phyloP scores from a whole-genome alignment of 495 filamentous ascomycete genomes.

The Clavariopsis aquatica region DNA sequence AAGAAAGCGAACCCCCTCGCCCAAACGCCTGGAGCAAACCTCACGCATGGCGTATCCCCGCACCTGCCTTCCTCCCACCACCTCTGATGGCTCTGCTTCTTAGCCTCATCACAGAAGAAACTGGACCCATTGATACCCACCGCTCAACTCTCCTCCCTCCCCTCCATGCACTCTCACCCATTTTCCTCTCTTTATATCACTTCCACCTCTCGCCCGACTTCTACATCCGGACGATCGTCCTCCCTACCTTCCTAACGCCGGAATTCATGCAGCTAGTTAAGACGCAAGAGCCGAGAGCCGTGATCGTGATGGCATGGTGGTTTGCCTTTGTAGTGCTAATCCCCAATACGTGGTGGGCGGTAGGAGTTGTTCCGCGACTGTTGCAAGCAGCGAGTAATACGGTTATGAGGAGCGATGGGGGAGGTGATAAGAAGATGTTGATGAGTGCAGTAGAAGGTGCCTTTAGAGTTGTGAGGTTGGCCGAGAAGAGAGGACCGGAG shows the following conservation, averaged over 20 bases:
- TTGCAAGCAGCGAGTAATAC: constrained; percentile 24
- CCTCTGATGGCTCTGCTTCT: constrained; percentile 18
- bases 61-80: constrained; percentile 32
- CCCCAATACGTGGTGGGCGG: constrained; percentile 21
- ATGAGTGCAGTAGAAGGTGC: constrained; percentile 31
- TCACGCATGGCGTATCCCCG: constrained; percentile 6
- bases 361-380: not conserved
- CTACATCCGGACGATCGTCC: constrained; percentile 25
- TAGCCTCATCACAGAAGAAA: not conserved
- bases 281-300: constrained; percentile 17
- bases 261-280: constrained; percentile 13
- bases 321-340: constrained; percentile 23
- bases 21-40: not conserved
- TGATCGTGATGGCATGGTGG: constrained; percentile 29
- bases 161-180: constrained; percentile 26
- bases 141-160: constrained; percentile 16
- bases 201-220: constrained; percentile 22
- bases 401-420: constrained; percentile 12
- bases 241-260: constrained; percentile 28
- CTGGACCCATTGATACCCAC: constrained; percentile 17
- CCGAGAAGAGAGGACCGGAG: constrained; percentile 17
- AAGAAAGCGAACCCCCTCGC: too few relatives aligned
- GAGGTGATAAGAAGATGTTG: constrained; percentile 2
- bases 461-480: constrained; percentile 14
- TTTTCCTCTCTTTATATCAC: constrained; percentile 33